These are phyloP conservation scores for Myochromella boudieri DNA, from an alignment of 768 basidiomycete genomes.

Conservation along the genomic window DNA sequence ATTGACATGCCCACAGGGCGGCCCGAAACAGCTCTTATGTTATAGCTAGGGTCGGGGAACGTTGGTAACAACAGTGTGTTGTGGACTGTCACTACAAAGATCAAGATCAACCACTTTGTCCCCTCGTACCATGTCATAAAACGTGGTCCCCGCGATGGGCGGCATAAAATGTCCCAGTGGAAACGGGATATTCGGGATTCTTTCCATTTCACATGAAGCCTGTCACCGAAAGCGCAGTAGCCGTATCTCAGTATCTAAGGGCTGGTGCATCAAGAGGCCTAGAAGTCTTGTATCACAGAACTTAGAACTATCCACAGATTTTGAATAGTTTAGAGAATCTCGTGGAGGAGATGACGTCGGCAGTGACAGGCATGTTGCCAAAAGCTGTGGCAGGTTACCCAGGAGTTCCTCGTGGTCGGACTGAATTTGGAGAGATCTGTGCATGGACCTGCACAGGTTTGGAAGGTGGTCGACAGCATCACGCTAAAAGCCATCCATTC, in stretches of 20 bases:
- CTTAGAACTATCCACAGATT: too few relatives aligned
- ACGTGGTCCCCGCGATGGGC: constrained; percentile 11
- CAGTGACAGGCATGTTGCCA: constrained; percentile 5
- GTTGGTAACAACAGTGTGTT: constrained; percentile 6
- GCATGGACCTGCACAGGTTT: constrained; percentile 10
- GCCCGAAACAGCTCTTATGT: not conserved
- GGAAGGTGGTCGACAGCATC: constrained; percentile 22
- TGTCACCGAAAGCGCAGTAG: too few relatives aligned
- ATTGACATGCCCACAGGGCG: not conserved
- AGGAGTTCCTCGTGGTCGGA: not conserved
- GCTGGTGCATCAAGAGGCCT: too few relatives aligned
- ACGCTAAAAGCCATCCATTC: constrained; percentile 1
- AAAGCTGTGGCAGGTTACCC: constrained; percentile 9
- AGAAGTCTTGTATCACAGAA: too few relatives aligned
- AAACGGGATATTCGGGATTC: too few relatives aligned
- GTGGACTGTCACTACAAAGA: constrained; percentile 5
- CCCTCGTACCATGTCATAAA: constrained; percentile 4
- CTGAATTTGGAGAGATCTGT: constrained; percentile 9
- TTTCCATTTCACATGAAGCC: too few relatives aligned
- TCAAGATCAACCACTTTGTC: not conserved
- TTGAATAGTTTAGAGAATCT: not conserved
- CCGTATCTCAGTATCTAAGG: too few relatives aligned
- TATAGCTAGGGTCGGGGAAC: constrained; percentile 4
- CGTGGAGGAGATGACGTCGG: not conserved
- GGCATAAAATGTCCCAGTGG: too few relatives aligned